These are phyloP conservation scores for Auricularia sp. DNA, from an alignment of 768 basidiomycete species.

Conservation along the genomic window DNA sequence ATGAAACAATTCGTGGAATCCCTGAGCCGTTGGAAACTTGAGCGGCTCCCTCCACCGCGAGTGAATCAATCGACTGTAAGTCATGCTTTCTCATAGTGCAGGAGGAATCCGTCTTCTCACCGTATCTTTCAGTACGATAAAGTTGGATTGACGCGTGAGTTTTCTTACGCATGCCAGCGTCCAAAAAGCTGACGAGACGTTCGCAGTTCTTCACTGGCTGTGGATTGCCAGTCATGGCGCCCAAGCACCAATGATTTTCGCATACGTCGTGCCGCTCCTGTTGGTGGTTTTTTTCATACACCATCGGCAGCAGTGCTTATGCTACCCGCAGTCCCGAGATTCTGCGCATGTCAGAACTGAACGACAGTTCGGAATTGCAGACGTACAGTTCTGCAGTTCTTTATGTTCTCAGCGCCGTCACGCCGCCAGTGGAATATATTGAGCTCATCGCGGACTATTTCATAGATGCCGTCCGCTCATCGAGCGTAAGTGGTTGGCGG, in stretches of 20 bases:
- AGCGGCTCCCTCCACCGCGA: slow-evolving; percentile 75
- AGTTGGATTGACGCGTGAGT: slow-evolving; percentile 71
- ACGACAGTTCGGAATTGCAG: slow-evolving; percentile 75
- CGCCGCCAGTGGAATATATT: slow-evolving; percentile 59
- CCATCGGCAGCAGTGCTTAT: slow-evolving; percentile 1
- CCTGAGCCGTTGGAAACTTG: slow-evolving; percentile 58
- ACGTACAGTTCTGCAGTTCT: slow-evolving; percentile 70
- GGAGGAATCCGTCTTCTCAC: neutral
- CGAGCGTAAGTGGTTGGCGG: slow-evolving; percentile 41
- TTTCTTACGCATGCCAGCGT: neutral
- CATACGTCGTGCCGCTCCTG: slow-evolving; percentile 70
- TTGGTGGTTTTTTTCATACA: slow-evolving; percentile 29
- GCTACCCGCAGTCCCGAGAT: slow-evolving; percentile 59
- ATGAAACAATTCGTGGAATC: slow-evolving; percentile 46
- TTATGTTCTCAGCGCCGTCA: slow-evolving; percentile 71
- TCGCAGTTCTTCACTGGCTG: slow-evolving; percentile 67
- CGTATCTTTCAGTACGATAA: slow-evolving; percentile 59
- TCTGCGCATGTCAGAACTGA: slow-evolving; percentile 82
- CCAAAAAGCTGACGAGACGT: neutral
- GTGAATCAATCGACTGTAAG: slow-evolving; percentile 69
- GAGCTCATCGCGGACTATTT: slow-evolving; percentile 51
- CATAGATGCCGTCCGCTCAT: slow-evolving; percentile 63
- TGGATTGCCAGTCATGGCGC: slow-evolving; percentile 68
- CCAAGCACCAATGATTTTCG: slow-evolving; percentile 65
- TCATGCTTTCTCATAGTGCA: slow-evolving; percentile 1